Conservation (phyloP, 805 yeast genomes). For the Schwanniomyces sp. region DNA sequence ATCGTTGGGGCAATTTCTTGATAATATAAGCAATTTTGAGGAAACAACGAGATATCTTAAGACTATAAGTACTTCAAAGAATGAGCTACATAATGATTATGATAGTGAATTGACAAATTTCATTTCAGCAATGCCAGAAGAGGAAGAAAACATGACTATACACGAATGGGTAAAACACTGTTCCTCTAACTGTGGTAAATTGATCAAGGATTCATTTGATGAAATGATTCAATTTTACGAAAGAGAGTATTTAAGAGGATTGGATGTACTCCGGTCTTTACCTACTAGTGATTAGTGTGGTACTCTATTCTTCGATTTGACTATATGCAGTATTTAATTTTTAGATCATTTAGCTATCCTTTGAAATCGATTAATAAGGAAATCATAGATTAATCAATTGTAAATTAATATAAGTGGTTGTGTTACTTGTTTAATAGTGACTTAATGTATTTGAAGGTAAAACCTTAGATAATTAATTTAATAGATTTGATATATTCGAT, state of each 20-base stretch:
- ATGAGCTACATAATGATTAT: slow-evolving; percentile 55
- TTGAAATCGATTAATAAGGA: background rate
- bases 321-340: background rate
- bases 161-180: slow-evolving; percentile 63
- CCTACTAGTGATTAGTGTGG: slow-evolving; percentile 20
- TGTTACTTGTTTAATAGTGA: background rate
- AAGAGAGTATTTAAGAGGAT: slow-evolving; percentile 50
- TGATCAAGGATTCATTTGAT: slow-evolving; percentile 47
- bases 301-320: too few species aligned
- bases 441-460: background rate
- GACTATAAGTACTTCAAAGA: slow-evolving; percentile 32
- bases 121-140: slow-evolving; percentile 66
- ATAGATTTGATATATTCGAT: background rate
- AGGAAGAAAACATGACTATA: slow-evolving; percentile 68
- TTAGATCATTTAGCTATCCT: background rate
- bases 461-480: background rate
- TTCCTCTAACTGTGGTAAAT: slow-evolving; percentile 53
- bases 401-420: background rate
- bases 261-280: slow-evolving; percentile 37
- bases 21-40: slow-evolving; percentile 26
- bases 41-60: slow-evolving; percentile 35
- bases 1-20: slow-evolving; percentile 1
- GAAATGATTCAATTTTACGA: slow-evolving; percentile 49
- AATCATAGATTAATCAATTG: background rate
- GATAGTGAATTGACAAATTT: slow-evolving; percentile 67